Base-by-base conservation (phyloP, 306 rosid genomes). In the Morella rubra region DNA sequence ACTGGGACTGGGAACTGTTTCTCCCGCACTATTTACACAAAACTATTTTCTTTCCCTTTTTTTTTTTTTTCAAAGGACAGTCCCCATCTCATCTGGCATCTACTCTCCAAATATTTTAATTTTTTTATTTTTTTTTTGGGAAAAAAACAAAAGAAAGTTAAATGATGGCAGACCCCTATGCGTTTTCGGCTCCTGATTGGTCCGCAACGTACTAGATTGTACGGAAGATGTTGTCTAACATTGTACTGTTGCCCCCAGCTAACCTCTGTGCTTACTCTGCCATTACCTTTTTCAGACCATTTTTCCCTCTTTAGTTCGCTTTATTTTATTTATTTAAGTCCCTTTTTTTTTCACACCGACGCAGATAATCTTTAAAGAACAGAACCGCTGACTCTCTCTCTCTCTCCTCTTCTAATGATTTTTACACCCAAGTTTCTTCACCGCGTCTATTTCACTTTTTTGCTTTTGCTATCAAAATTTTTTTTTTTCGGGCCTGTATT, bases 161-260 rank as follows among this genome's bases (percentile, higher is more conserved):
- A 47, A 76, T 78, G 24, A 66, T 68, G 45, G 46, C 73, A 62
- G 37, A 5, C 13, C 0, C 37, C 10, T 45, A 22, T 55, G 76
- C 55, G 85, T 77, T 86, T 86, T 78, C 91, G 72, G 27, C 45
- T 44, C 0, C 76, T 77, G 0, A 86, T 86, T 90, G 93, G 91
- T 5, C 0, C 22, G 27, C 12, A n/a, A 0, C 4, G 81, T 82
- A 74, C 83, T 65, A 14, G 13, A 0, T 56, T 16, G 96, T 85
- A 88, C 96, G 91, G 80, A 81, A 0, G 84, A 81, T 9, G 75
- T 69, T 54, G 84, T 16, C 74, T 24, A 55, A 77, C 54, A 61
- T 69, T 78, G 89, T 87, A 84, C 87, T 8, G 8, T 46, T 47
- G 24, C 44, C 72, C 45, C 1, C 52, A 74, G 81, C 71, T 64